These are phyloP conservation scores for Botryotinia convoluta DNA, from an alignment of 2,329 filamentous ascomycete species.

Conservation along the genomic window DNA sequence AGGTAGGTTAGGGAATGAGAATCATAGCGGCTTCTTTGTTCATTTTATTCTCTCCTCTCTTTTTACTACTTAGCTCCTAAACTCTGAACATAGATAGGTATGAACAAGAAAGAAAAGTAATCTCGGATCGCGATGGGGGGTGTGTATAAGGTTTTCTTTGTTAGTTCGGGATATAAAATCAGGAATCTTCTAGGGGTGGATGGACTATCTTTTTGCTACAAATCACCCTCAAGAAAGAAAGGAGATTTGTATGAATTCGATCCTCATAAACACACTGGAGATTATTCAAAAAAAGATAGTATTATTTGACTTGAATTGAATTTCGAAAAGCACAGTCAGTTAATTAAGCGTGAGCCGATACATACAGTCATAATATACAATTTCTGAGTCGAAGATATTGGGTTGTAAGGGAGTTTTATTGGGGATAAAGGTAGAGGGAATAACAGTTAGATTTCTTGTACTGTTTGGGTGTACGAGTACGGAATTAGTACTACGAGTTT, in stretches of 20 bases:
- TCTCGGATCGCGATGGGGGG: not conserved
- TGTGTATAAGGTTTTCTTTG: not conserved
- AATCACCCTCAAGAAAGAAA: too few relatives aligned
- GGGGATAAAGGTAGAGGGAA: not conserved
- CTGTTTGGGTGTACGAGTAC: too few relatives aligned
- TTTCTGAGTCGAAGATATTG: not conserved
- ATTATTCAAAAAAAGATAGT: not conserved
- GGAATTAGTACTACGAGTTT: too few relatives aligned
- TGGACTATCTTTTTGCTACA: too few relatives aligned
- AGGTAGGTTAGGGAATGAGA: too few relatives aligned
- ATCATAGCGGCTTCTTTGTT: not conserved
- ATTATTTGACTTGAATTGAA: not conserved
- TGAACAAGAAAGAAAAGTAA: not conserved
- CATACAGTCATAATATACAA: not conserved
- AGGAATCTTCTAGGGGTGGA: too few relatives aligned
- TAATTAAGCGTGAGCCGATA: too few relatives aligned
- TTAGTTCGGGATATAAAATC: not conserved
- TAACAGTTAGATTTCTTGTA: not conserved
- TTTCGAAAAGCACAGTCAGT: not conserved
- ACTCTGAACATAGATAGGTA: not conserved
- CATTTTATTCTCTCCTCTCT: not conserved
- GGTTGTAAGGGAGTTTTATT: not conserved
- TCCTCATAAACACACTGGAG: not conserved
- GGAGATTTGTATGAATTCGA: accelerated
- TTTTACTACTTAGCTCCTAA: too few relatives aligned